Evolutionary conservation across 169 alveolate genomes (phyloP), one percentile per base, ranked within the genome.

Genomic region (Plasmodium malariae): DNA sequence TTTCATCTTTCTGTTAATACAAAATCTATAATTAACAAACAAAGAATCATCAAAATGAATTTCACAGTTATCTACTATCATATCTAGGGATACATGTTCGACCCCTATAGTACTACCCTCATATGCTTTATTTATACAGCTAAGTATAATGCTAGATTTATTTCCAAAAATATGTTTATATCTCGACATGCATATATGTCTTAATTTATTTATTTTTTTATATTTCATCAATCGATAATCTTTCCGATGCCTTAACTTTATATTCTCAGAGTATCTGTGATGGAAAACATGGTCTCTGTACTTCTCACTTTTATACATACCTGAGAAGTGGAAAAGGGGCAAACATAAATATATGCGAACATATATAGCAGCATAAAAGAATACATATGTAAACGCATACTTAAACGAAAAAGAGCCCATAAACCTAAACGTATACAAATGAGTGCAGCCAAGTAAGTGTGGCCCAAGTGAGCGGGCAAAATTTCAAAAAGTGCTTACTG

Each of bases 201-300:
- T 55, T 28, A 83, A 54, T 11, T 21, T 83, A 51, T 57, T 83
- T 14, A 83, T 68, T 68, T 83, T 45, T 83, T 34, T 83, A 43
- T 83, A 83, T 7, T 28, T 65, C 28, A 1, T 65, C 1, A 83
- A 24, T 34, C 49, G 69, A 32, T 51, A 0, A 17, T 67, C 85
- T 3, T n/a, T 1, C 17, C 30, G 34, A 54, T 32, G 21, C 28
- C 60, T 3, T n/a, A n/a, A n/a, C n/a, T n/a, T n/a, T n/a, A n/a
- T n/a, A n/a, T n/a, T n/a, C n/a, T n/a, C n/a, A n/a, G n/a, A n/a
- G n/a, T n/a, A n/a, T n/a, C n/a, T n/a, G n/a, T n/a, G n/a, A n/a
- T n/a, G n/a, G n/a, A 21, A 12, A 12, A 6, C 86, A 28, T 83
- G 65, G 3, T 83, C 91, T 21, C 73, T 67, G 72, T 83, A 83